Evolutionary conservation across 2,329 filamentous ascomycete genomes (phyloP).

Genomic region (Pseudogymnoascus sp.): DNA sequence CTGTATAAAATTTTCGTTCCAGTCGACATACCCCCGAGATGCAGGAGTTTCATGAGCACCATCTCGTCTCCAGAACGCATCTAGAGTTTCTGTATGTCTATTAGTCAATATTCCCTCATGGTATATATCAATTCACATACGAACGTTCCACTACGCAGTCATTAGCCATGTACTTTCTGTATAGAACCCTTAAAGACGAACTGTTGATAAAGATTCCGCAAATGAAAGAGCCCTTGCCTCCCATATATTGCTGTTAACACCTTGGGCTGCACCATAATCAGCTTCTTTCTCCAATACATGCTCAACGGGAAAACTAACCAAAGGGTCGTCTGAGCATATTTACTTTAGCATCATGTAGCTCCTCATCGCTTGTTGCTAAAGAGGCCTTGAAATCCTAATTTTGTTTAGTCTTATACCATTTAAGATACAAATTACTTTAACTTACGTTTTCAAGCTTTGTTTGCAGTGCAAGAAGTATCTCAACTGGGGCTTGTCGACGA

Average conservation of each 20-base stretch:
- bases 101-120: not conserved
- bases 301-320: not conserved
- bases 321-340: constrained; percentile 10
- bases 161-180: not conserved
- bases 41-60: constrained; percentile 9
- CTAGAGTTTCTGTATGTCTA: constrained; percentile 9
- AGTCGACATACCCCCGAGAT: constrained; percentile 7
- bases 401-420: not conserved
- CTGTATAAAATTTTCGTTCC: constrained; percentile 14
- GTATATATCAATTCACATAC: not conserved
- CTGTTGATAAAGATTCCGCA: constrained; percentile 3
- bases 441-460: constrained; percentile 10
- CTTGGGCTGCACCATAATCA: constrained; percentile 11
- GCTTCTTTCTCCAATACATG: not conserved
- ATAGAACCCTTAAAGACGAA: constrained; percentile 4
- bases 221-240: constrained; percentile 5
- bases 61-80: constrained; percentile 13
- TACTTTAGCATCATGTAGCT: constrained; percentile 7
- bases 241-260: constrained; percentile 9
- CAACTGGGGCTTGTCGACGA: constrained; percentile 7
- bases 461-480: constrained; percentile 10
- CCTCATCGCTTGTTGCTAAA: not conserved
- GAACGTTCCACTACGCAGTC: not conserved
- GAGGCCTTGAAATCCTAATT: constrained; percentile 9
- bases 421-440: not conserved